A percentile compares a stretch with the other conserved stretches of the same genome.
These are phyloP conservation scores for Hygrophila difformis DNA, from an alignment of 257 asterid species.

Conservation along the genomic window DNA sequence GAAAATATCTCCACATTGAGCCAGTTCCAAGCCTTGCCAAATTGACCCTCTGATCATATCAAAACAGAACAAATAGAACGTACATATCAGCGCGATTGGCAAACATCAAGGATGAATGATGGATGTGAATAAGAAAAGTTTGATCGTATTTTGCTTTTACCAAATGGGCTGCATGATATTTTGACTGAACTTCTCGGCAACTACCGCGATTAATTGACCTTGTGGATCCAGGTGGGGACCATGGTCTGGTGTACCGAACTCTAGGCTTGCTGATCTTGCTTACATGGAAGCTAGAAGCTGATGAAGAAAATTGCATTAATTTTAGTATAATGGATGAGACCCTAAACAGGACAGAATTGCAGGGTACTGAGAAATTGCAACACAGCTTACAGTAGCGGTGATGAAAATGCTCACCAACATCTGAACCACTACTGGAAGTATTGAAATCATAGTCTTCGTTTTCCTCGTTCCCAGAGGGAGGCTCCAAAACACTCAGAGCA, in stretches of 20 bases:
- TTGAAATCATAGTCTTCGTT: conserved; percentile 64
- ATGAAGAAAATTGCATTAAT: conserved; percentile 13
- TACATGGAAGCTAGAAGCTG: conserved; percentile 66
- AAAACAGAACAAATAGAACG: conserved; percentile 1
- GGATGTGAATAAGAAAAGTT: too few relatives aligned
- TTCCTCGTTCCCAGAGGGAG: conserved; percentile 84
- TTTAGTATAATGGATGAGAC: background rate
- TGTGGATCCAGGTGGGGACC: conserved; percentile 56
- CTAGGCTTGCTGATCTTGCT: conserved; percentile 65
- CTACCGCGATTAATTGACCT: conserved; percentile 45
- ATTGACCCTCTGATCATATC: conserved; percentile 43
- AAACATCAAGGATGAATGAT: too few relatives aligned
- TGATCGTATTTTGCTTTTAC: conserved; percentile 24
- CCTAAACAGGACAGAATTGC: conserved; percentile 1
- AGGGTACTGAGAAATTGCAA: background rate
- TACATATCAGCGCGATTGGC: background rate
- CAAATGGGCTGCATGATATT: conserved; percentile 35
- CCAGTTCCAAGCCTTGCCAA: conserved; percentile 71
- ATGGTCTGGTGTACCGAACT: conserved; percentile 59
- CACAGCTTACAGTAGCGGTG: conserved; percentile 45
- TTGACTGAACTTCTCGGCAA: conserved; percentile 50
- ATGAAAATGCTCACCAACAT: conserved; percentile 45
- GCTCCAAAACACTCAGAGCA: conserved; percentile 84
- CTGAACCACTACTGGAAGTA: conserved; percentile 71
- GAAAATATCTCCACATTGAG: conserved; percentile 79